A percentile compares a stretch with the other conserved stretches of the same genome.
phyloP scores from a whole-genome alignment of 352 stramenopile species.

The Globisporangium paroecandrum region DNA sequence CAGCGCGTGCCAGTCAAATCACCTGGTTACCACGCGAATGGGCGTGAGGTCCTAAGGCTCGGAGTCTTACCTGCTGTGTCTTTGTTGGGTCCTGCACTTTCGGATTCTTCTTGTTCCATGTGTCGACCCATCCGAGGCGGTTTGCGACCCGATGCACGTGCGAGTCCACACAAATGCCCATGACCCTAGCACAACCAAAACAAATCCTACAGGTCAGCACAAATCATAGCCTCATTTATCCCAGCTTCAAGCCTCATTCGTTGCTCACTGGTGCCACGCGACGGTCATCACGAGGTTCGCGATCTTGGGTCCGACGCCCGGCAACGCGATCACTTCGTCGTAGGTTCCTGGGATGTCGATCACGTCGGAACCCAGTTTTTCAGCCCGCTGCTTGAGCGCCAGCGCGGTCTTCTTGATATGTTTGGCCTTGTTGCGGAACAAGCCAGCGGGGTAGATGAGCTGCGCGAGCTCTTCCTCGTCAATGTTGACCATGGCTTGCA shows the following conservation, averaged over 20 bases:
- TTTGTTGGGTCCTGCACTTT: conserved; percentile 89
- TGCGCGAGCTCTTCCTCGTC: conserved; percentile 76
- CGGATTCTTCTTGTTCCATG: conserved; percentile 81
- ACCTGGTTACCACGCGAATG: too few relatives aligned
- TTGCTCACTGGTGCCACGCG: conserved; percentile 79
- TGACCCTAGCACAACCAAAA: conserved; percentile 29
- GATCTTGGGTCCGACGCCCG: conserved; percentile 96
- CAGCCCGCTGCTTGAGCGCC: conserved; percentile 35
- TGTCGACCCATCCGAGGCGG: conserved; percentile 90
- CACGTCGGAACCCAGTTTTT: conserved; percentile 16
- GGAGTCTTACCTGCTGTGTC: conserved; percentile 57
- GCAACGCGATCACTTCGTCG: conserved; percentile 86
- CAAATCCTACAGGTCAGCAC: neutral
- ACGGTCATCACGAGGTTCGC: conserved; percentile 91
- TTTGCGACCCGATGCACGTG: conserved; percentile 97
- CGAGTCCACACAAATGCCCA: conserved; percentile 95
- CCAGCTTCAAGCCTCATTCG: neutral
- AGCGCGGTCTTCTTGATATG: conserved; percentile 86
- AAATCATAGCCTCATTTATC: neutral
- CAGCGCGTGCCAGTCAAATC: neutral
- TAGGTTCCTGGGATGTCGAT: conserved; percentile 90
- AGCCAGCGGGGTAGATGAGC: conserved; percentile 90
- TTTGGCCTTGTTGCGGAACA: conserved; percentile 96
- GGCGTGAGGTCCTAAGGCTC: neutral
- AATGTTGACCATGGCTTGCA: conserved; percentile 84